These are phyloP conservation scores for Datisca glomerata DNA, from an alignment of 306 rosid species.

Conservation along the genomic window DNA sequence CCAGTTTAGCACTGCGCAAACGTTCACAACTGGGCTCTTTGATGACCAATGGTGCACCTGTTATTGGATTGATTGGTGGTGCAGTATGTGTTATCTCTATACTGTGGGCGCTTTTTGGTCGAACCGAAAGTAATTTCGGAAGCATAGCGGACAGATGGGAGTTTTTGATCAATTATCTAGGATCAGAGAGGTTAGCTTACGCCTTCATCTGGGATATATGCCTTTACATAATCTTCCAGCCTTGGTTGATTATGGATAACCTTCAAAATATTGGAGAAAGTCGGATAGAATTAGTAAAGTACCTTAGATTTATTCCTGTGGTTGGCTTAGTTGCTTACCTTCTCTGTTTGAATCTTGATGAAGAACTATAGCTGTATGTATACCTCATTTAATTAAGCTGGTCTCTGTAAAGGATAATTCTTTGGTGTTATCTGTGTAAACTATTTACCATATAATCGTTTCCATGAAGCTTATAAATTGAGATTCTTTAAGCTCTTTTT, in stretches of 20 bases:
- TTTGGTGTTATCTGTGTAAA: too few relatives aligned
- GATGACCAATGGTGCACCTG: slow-evolving; percentile 50
- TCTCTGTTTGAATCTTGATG: slow-evolving; percentile 46
- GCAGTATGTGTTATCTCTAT: slow-evolving; percentile 43
- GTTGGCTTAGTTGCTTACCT: slow-evolving; percentile 70
- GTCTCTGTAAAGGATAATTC: too few relatives aligned
- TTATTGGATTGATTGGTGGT: slow-evolving; percentile 69
- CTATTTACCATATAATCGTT: too few relatives aligned
- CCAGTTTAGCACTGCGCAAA: slow-evolving; percentile 22
- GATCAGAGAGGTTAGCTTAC: slow-evolving; percentile 84
- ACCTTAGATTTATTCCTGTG: slow-evolving; percentile 65
- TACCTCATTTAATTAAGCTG: too few relatives aligned
- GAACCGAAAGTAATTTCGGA: slow-evolving; percentile 57
- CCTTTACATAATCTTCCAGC: slow-evolving; percentile 68
- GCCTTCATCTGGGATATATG: slow-evolving; percentile 95
- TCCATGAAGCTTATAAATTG: too few relatives aligned
- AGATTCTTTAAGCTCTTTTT: too few relatives aligned
- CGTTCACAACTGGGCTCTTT: slow-evolving; percentile 46
- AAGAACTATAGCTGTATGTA: slow-evolving; percentile 16
- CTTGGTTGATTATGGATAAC: slow-evolving; percentile 83
- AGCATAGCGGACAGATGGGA: slow-evolving; percentile 56
- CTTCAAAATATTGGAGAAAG: slow-evolving; percentile 51
- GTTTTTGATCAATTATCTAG: slow-evolving; percentile 55
- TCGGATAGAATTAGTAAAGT: slow-evolving; percentile 38
- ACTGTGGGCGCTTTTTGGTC: slow-evolving; percentile 59